These are phyloP conservation scores for Arthroderma sp. DNA, from an alignment of 2,329 filamentous ascomycete genomes.

Conservation along the genomic window DNA sequence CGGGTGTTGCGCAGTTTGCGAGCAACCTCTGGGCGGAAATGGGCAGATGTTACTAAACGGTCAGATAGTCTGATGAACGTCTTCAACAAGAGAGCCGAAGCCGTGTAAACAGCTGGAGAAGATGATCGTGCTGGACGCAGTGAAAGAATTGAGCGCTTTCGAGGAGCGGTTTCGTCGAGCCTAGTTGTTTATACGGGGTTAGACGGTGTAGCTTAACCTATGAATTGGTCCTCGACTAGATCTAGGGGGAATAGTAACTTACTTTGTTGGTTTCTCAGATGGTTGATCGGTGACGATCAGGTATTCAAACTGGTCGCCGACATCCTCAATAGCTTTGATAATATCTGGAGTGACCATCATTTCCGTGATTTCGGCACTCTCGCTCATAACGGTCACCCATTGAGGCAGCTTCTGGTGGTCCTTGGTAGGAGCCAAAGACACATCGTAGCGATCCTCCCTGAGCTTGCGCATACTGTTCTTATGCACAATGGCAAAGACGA, in stretches of 20 bases:
- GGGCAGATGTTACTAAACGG: constrained; percentile 57
- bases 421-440: constrained; percentile 86
- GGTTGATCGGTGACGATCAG: constrained; percentile 85
- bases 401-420: constrained; percentile 77
- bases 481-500: constrained; percentile 91
- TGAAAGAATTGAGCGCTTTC: constrained; percentile 76
- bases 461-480: constrained; percentile 86
- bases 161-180: constrained; percentile 67
- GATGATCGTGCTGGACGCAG: constrained; percentile 53
- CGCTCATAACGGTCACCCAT: constrained; percentile 91
- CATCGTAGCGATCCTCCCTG: constrained; percentile 84
- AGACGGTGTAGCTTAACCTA: no score
- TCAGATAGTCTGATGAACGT: constrained; percentile 81
- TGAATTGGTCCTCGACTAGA: constrained; percentile 2
- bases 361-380: constrained; percentile 90
- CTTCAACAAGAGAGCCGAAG: constrained; percentile 60
- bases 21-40: constrained; percentile 81
- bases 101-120: constrained; percentile 57
- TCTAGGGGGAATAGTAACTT: constrained; percentile 29
- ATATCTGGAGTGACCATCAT: constrained; percentile 77
- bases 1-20: constrained; percentile 71
- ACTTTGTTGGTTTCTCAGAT: constrained; percentile 73
- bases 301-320: constrained; percentile 72
- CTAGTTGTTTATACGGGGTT: constrained; percentile 29
- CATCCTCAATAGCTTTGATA: constrained; percentile 61